Evolutionary conservation across 208 protist genomes (phyloP).

Genomic region (Angomonas deanei): DNA sequence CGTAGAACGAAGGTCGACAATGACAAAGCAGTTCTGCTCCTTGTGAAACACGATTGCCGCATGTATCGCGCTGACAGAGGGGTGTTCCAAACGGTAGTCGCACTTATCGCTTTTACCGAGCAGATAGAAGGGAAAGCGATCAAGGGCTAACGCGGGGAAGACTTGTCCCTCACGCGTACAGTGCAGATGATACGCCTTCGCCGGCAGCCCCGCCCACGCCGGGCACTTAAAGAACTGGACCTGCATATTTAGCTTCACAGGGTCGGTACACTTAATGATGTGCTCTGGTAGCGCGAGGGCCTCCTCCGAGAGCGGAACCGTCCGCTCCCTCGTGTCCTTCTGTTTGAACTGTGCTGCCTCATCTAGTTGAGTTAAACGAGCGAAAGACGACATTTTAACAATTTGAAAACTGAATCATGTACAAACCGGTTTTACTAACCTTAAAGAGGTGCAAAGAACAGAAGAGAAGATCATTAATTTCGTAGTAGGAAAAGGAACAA

Average conservation of each 20-base stretch:
- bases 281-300: conserved; percentile 57
- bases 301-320: conserved; percentile 36
- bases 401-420: background rate
- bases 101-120: conserved; percentile 71
- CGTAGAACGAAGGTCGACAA: conserved; percentile 83
- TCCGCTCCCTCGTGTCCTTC: background rate
- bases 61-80: conserved; percentile 80
- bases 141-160: conserved; percentile 52
- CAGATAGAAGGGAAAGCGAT: conserved; percentile 85
- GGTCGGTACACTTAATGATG: conserved; percentile 58
- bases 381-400: background rate
- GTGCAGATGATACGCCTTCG: conserved; percentile 54
- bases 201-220: conserved; percentile 65
- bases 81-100: conserved; percentile 87
- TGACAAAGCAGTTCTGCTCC: conserved; percentile 67
- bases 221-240: conserved; percentile 74
- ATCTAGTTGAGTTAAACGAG: conserved; percentile 4
- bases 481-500: no score
- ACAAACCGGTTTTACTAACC: background rate
- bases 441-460: no score
- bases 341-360: conserved; percentile 12
- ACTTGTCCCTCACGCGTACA: conserved; percentile 47
- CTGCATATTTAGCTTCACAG: conserved; percentile 74
- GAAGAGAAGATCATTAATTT: no score
- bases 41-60: conserved; percentile 81